Evolutionary conservation across 2,329 filamentous ascomycete genomes (phyloP).

Genomic region (Endocalyx cinctus): DNA sequence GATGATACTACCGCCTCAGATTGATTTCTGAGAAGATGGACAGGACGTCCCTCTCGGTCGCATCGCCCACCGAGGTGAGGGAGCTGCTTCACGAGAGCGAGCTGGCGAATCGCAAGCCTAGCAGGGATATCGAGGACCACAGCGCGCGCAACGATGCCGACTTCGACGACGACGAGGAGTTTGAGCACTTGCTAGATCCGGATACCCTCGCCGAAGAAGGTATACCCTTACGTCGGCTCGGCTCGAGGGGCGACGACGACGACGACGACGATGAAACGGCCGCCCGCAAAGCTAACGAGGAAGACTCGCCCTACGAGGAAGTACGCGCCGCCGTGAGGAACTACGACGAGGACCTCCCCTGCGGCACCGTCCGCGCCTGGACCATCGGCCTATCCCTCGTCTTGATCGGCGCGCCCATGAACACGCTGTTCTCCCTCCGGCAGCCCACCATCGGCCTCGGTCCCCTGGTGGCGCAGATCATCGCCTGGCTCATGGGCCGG

Average conservation of each 20-base stretch:
- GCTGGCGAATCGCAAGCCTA: too few relatives aligned
- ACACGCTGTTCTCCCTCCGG: conserved; percentile 61
- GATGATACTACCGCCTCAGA: too few relatives aligned
- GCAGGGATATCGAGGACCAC: too few relatives aligned
- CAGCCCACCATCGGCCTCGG: conserved; percentile 57
- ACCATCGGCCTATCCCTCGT: conserved; percentile 55
- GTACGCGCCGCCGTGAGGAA: conserved; percentile 61
- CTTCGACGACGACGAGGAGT: conserved; percentile 44
- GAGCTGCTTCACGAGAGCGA: too few relatives aligned
- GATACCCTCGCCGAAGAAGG: conserved; percentile 42
- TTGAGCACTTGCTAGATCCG: conserved; percentile 54
- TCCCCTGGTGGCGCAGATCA: conserved; percentile 57
- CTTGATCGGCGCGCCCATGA: conserved; percentile 54
- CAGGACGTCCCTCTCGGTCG: too few relatives aligned
- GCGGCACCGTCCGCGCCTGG: conserved; percentile 64
- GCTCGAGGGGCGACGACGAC: conserved; percentile 12
- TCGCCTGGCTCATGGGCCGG: conserved; percentile 60
- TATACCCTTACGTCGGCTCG: conserved; percentile 24
- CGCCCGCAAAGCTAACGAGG: conserved; percentile 34
- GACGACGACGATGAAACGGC: conserved; percentile 23
- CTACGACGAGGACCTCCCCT: conserved; percentile 60
- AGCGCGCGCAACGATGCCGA: conserved; percentile 29
- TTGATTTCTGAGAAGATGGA: too few relatives aligned
- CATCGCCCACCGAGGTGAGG: too few relatives aligned
- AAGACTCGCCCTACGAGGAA: conserved; percentile 62